Base-by-base conservation (phyloP, 768 basidiomycete species). In the Russula emetica region DNA sequence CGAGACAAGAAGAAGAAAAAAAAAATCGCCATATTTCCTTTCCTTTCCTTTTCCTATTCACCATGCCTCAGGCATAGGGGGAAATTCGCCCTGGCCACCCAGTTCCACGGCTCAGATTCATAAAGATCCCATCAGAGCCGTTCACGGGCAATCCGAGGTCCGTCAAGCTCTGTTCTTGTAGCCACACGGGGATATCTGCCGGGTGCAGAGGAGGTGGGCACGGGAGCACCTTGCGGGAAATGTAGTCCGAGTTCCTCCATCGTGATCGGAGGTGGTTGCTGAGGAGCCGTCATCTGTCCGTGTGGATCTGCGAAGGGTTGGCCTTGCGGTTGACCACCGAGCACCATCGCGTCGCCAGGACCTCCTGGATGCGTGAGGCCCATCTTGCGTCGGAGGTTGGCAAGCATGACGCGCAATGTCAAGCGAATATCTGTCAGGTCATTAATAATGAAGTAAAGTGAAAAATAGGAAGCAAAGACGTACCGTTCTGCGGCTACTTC, bases 401-500 rank as follows among this genome's bases (percentile, higher is more conserved):
- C 88, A 57, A 97, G 82, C 94, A 96, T 95, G 71, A 97, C 88
- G 59, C 94, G 88, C 28, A 98, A 78, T 6, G 94, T 92, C 42
- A 95, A n/a, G 78, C 2, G 94, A 93, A 72, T 97, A 96, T 52
- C 90, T 92, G 60, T 18, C 20, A 20, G 49, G n/a, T 38, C 2
- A 26, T 40, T 32, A 22, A 28, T 66, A 20, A n/a, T 45, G 55
- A 18, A 14, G 0, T 9, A 32, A 13, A 6, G 30, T 20, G 22
- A 32, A 9, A 51, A 38, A 54, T 40, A 6, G 13, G 16, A 10
- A 24, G 45, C 5, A 13, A 24, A 32, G 45, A 55, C 40, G 62
- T 57, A 85, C 87, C 94, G 83, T 77, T 97, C 94, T 16, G 94
- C 94, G 36, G 92, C 92, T 44, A 95, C 94, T 62, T 96, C 94